A percentile compares a stretch with the other conserved stretches of the same genome.
These are phyloP conservation scores for Hygrophorus russula DNA, from an alignment of 768 basidiomycete species.

Conservation along the genomic window DNA sequence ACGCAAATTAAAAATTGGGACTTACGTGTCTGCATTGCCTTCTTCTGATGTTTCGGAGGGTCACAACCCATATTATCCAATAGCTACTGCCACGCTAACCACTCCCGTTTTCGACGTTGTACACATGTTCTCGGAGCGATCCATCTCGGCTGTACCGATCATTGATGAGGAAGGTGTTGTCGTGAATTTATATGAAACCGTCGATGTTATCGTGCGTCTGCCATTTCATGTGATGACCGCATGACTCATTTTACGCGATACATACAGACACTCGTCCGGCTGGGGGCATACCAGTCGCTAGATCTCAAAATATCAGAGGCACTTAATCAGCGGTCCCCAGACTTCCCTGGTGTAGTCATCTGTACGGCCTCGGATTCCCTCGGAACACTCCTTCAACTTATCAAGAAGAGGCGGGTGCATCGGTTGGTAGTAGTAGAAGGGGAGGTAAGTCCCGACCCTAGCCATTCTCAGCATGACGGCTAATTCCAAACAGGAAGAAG, in stretches of 20 bases:
- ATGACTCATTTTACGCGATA: slow-evolving; percentile 6
- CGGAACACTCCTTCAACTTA: slow-evolving; percentile 79
- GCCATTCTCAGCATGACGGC: neutral
- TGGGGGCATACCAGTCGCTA: slow-evolving; percentile 91
- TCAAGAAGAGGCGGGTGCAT: slow-evolving; percentile 90
- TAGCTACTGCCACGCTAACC: slow-evolving; percentile 81
- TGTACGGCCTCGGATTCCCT: slow-evolving; percentile 90
- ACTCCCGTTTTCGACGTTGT: slow-evolving; percentile 97
- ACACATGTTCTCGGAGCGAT: slow-evolving; percentile 93
- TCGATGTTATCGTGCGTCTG: slow-evolving; percentile 86
- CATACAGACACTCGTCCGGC: slow-evolving; percentile 78
- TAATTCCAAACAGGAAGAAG: slow-evolving; percentile 51
- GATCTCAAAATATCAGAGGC: slow-evolving; percentile 92
- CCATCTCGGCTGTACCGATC: slow-evolving; percentile 96
- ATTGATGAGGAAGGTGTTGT: slow-evolving; percentile 88
- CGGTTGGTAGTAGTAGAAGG: slow-evolving; percentile 93
- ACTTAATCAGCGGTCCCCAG: slow-evolving; percentile 80
- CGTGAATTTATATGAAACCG: slow-evolving; percentile 94
- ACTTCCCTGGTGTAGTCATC: slow-evolving; percentile 95
- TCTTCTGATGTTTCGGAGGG: slow-evolving; percentile 35
- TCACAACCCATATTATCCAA: slow-evolving; percentile 74
- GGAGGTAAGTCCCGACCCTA: slow-evolving; percentile 38
- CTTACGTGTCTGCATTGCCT: slow-evolving; percentile 59
- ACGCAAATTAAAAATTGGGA: slow-evolving; percentile 85
- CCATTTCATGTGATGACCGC: slow-evolving; percentile 6